Evolutionary conservation across 441 rosid genomes (phyloP).

Genomic region (Aleurites moluccanus): DNA sequence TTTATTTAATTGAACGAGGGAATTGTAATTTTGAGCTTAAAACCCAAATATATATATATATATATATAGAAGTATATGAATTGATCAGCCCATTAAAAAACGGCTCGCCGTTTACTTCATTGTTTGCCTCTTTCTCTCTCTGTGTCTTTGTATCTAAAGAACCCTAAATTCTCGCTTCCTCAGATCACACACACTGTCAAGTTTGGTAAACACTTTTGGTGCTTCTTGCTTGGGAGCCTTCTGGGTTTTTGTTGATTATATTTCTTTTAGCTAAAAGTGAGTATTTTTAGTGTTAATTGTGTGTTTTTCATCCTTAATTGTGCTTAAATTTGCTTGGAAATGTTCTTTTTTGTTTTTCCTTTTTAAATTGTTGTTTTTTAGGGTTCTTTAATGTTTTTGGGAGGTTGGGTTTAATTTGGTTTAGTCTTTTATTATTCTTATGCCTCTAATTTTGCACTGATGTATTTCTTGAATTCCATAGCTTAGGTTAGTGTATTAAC

Average conservation of each 20-base stretch:
- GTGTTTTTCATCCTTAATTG: background rate
- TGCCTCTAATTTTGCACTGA: background rate
- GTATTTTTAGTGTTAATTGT: slow-evolving; percentile 9
- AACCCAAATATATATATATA: too few relatives aligned
- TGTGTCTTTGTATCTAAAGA: background rate
- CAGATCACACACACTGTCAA: slow-evolving; percentile 18
- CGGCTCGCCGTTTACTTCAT: slow-evolving; percentile 19
- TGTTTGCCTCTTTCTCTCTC: background rate
- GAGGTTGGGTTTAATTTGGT: slow-evolving; percentile 12
- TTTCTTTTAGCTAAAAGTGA: slow-evolving; percentile 8
- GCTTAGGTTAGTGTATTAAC: slow-evolving; percentile 1
- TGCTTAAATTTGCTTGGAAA: slow-evolving; percentile 5
- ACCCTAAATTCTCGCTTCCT: slow-evolving; percentile 19
- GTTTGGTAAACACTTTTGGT: slow-evolving; percentile 15
- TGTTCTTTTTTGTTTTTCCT: background rate
- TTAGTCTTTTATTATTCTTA: background rate
- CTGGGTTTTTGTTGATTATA: slow-evolving; percentile 15
- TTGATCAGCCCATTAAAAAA: slow-evolving; percentile 10
- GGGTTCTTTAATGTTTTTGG: slow-evolving; percentile 16
- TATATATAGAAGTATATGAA: too few relatives aligned
- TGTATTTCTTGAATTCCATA: slow-evolving; percentile 9
- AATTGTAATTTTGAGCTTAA: slow-evolving; percentile 15
- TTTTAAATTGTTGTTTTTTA: slow-evolving; percentile 1
- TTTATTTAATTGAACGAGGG: background rate
- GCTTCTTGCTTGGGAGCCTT: slow-evolving; percentile 4